phyloP scores from a whole-genome alignment of 2,329 filamentous ascomycete genomes.

The Teratosphaeria gauchensis region DNA sequence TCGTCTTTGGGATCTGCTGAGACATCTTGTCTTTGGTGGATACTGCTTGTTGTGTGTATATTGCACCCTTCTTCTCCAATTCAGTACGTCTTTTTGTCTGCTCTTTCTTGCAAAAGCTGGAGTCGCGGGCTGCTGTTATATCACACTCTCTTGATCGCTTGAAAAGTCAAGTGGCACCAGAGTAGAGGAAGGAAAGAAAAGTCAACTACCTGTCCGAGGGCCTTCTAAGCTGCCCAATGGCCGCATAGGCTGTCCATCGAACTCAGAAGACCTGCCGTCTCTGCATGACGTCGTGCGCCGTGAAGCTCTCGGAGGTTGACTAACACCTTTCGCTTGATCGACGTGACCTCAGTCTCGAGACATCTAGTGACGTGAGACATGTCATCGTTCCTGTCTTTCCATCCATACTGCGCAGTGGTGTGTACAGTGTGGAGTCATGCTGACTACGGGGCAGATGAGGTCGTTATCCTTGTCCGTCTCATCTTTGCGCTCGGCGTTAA shows the following conservation, averaged over 20 bases:
- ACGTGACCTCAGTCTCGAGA: neutral
- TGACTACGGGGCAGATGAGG: no score
- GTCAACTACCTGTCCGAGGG: neutral
- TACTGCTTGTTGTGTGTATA: neutral
- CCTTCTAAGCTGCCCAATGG: neutral
- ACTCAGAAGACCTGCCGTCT: neutral
- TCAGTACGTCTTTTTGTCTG: neutral
- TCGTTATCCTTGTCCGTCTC: no score
- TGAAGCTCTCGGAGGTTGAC: neutral
- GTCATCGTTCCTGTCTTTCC: neutral
- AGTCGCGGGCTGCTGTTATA: neutral
- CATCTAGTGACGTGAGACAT: neutral
- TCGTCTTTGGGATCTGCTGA: constrained; percentile 46
- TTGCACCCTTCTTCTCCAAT: neutral
- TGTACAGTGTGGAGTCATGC: neutral
- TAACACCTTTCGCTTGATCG: neutral
- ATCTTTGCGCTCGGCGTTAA: no score
- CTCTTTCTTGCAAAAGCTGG: neutral
- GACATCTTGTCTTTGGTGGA: neutral
- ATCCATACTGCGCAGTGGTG: neutral
- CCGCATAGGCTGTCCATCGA: neutral
- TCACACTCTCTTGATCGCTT: neutral
- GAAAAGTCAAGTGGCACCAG: neutral
- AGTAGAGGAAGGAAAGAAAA: neutral
- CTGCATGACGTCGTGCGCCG: neutral